phyloP scores from a whole-genome alignment of 768 basidiomycete species.

The Suillus lakei region DNA sequence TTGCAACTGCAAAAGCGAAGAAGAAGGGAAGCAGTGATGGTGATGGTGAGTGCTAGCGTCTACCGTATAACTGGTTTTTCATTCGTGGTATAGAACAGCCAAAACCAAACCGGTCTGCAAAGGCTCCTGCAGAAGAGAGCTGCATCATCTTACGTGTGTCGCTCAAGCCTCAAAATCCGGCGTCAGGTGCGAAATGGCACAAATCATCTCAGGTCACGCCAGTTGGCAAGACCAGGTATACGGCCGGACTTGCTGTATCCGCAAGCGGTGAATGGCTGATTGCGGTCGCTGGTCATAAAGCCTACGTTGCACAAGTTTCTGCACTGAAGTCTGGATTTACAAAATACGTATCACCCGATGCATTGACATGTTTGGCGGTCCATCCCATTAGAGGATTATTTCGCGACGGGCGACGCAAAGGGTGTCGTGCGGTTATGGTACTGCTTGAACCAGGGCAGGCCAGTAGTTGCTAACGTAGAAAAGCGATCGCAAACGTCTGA shows the following conservation, averaged over 20 bases:
- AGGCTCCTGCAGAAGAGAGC: slow-evolving; percentile 44
- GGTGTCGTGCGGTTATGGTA: slow-evolving; percentile 93
- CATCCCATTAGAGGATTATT: slow-evolving; percentile 93
- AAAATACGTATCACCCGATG: slow-evolving; percentile 83
- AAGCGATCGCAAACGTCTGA: slow-evolving; percentile 84
- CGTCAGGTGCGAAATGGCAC: slow-evolving; percentile 44
- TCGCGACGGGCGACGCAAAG: slow-evolving; percentile 90
- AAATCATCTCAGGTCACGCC: slow-evolving; percentile 54
- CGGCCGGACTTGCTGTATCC: slow-evolving; percentile 72
- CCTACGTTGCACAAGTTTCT: slow-evolving; percentile 70
- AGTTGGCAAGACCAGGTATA: slow-evolving; percentile 70
- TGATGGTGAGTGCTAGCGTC: neutral
- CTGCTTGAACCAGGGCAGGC: slow-evolving; percentile 70
- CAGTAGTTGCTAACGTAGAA: slow-evolving; percentile 64
- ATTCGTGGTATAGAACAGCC: neutral
- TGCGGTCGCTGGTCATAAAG: slow-evolving; percentile 73
- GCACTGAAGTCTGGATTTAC: slow-evolving; percentile 69
- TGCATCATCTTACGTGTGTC: slow-evolving; percentile 65
- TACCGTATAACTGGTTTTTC: neutral
- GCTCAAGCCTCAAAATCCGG: slow-evolving; percentile 45
- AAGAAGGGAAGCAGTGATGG: slow-evolving; percentile 38
- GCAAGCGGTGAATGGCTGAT: slow-evolving; percentile 81
- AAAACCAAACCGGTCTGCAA: neutral
- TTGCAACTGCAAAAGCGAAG: slow-evolving; percentile 58
- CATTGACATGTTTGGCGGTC: slow-evolving; percentile 82